These are phyloP conservation scores for Boletus speciosus DNA, from an alignment of 768 basidiomycete species.

Conservation along the genomic window DNA sequence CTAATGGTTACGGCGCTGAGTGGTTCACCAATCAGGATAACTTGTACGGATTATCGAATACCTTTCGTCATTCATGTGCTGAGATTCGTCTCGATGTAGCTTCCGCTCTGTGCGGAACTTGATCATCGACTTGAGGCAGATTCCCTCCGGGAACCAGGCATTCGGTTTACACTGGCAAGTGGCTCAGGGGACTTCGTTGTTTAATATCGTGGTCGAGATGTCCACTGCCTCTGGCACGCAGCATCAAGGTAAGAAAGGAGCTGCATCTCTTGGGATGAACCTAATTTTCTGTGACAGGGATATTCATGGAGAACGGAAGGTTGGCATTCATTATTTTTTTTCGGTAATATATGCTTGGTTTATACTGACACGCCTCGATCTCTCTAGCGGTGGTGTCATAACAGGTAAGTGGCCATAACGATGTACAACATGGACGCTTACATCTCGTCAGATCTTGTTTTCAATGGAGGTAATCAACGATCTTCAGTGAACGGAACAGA, in stretches of 20 bases:
- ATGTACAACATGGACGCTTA: not conserved
- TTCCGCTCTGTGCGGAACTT: conserved; percentile 74
- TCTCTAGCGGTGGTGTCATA: conserved; percentile 42
- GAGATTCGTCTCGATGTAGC: conserved; percentile 31
- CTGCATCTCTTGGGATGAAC: not conserved
- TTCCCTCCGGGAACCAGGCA: conserved; percentile 49
- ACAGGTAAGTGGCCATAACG: conserved; percentile 42
- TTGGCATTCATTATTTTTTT: conserved; percentile 3
- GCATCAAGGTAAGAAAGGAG: conserved; percentile 55
- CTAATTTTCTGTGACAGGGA: conserved; percentile 24
- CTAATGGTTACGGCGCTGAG: conserved; percentile 39
- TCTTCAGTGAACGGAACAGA: not conserved
- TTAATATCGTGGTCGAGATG: conserved; percentile 71
- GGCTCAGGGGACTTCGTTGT: conserved; percentile 68
- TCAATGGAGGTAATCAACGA: conserved; percentile 36
- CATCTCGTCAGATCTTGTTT: conserved; percentile 32
- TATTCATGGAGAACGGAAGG: conserved; percentile 80
- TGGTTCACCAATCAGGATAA: conserved; percentile 26
- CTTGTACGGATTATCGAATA: conserved; percentile 11
- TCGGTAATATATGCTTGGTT: not conserved
- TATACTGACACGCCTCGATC: not conserved
- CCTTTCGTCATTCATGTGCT: not conserved
- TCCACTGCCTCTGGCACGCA: conserved; percentile 56
- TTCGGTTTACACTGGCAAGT: conserved; percentile 86
- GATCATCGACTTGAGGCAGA: conserved; percentile 60